These are phyloP conservation scores for Lichina pygmaea DNA, from an alignment of 495 filamentous ascomycete genomes.

Conservation along the genomic window DNA sequence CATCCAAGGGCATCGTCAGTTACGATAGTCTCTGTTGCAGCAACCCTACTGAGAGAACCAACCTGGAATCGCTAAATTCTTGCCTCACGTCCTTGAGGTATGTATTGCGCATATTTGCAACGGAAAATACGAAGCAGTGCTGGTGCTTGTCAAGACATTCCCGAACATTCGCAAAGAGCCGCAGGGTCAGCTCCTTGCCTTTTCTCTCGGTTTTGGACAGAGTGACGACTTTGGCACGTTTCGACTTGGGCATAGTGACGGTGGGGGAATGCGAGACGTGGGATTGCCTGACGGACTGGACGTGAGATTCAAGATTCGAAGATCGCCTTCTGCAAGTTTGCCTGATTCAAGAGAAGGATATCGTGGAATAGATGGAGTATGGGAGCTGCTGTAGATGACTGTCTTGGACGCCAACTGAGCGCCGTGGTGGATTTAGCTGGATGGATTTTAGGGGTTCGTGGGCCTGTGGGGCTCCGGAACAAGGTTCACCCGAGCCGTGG, in stretches of 20 bases:
- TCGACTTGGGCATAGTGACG: conserved; percentile 76
- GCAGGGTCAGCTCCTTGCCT: conserved; percentile 67
- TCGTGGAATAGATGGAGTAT: no score
- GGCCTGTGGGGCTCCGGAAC: no score
- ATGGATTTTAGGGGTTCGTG: no score
- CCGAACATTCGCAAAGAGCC: conserved; percentile 66
- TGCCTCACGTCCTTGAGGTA: conserved; percentile 78
- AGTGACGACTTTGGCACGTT: conserved; percentile 68
- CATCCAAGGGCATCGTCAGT: background rate
- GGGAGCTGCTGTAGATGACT: no score
- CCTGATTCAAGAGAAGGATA: no score
- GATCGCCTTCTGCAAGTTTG: no score
- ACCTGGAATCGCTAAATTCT: conserved; percentile 68
- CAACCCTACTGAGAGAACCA: conserved; percentile 8
- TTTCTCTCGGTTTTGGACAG: conserved; percentile 80
- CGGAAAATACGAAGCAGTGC: conserved; percentile 72
- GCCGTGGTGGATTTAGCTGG: no score
- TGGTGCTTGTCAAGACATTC: conserved; percentile 67
- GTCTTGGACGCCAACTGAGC: no score
- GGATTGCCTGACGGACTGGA: no score
- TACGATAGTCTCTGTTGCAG: background rate
- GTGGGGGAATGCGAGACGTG: background rate
- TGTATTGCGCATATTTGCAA: conserved; percentile 97
- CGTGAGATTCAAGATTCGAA: no score
- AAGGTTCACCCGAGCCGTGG: no score